These are phyloP conservation scores for Fistulifera solaris DNA, from an alignment of 108 stramenopile species.

Conservation along the genomic window DNA sequence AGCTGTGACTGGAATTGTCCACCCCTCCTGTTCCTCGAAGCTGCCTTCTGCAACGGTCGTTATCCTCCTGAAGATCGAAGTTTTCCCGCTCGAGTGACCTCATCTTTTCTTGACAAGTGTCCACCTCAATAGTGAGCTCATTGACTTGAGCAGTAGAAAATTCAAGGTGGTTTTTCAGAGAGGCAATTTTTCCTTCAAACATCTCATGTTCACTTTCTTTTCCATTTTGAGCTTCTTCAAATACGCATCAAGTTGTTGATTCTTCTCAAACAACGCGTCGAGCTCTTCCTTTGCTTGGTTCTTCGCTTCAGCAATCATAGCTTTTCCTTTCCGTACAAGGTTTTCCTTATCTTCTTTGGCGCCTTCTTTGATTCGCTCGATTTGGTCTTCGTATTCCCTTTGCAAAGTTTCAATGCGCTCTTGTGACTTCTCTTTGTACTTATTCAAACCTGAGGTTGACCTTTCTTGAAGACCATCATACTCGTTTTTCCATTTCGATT, in stretches of 20 bases:
- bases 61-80: slow-evolving; percentile 50
- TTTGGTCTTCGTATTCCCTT: slow-evolving; percentile 8
- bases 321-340: slow-evolving; percentile 40
- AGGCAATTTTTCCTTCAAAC: slow-evolving; percentile 41
- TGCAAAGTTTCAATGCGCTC: background rate
- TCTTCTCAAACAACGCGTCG: slow-evolving; percentile 29
- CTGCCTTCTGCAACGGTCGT: slow-evolving; percentile 79
- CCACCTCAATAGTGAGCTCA: slow-evolving; percentile 31
- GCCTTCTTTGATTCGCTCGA: background rate
- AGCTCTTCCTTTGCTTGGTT: slow-evolving; percentile 36
- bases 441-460: background rate
- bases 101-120: slow-evolving; percentile 44
- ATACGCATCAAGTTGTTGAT: slow-evolving; percentile 27
- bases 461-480: slow-evolving; percentile 2
- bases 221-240: slow-evolving; percentile 23
- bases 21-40: slow-evolving; percentile 60
- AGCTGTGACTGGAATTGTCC: slow-evolving; percentile 43
- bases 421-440: background rate
- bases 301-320: slow-evolving; percentile 46
- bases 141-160: slow-evolving; percentile 29
- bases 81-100: slow-evolving; percentile 43
- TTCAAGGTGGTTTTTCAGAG: slow-evolving; percentile 54
- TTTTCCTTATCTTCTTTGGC: slow-evolving; percentile 27
- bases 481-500: slow-evolving; percentile 1
- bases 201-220: slow-evolving; percentile 35